Evolutionary conservation across 192 early-diverging fungal genomes (phyloP), one percentile per base, ranked within the genome.

Genomic region (Glomus cerebriforme): DNA sequence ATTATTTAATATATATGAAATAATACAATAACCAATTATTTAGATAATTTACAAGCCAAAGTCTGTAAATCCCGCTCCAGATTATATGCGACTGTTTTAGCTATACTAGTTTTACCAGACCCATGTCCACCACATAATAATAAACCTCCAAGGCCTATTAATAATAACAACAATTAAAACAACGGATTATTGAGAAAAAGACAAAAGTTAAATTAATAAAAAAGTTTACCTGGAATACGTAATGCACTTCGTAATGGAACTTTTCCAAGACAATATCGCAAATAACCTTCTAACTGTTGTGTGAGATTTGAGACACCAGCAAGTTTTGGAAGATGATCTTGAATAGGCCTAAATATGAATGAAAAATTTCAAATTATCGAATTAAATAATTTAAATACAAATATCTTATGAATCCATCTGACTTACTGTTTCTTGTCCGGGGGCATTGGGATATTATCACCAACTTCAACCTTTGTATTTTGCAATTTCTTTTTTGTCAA

Each of bases 31-130:
- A 84, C 76, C 71, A 76, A 83, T 17, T 79, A 22, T 32, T 60
- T 76, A 9, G 83, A 37, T 34, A 8, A 76, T 85, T 74, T 87
- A 87, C 87, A 81, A 17, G 82, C 83, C 60, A 89, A 82, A 63
- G 86, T 83, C 2, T 86, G 79, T 26, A 62, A 64, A 54, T 90
- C 82, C 32, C 80, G 60, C 1, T 80, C 76, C 27, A 90, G 79
- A 27, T 78, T 75, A 62, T 81, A 71, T 26, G 87, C 79, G 24
- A 95, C 67, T 12, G 86, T 81, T n/a, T 86, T 81, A 19, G 86
- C 86, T 22, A 93, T 85, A 49, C 87, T 89, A 19, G 92, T 89
- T 67, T 95, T 95, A n/a, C 93, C 93, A 4, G 92, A 88, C 39
- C 93, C 93, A 78, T 90, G 92, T 10, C 90, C 83, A 12, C 93